Conservation (phyloP, 805 yeast genomes). For the Metschnikowia similis region DNA sequence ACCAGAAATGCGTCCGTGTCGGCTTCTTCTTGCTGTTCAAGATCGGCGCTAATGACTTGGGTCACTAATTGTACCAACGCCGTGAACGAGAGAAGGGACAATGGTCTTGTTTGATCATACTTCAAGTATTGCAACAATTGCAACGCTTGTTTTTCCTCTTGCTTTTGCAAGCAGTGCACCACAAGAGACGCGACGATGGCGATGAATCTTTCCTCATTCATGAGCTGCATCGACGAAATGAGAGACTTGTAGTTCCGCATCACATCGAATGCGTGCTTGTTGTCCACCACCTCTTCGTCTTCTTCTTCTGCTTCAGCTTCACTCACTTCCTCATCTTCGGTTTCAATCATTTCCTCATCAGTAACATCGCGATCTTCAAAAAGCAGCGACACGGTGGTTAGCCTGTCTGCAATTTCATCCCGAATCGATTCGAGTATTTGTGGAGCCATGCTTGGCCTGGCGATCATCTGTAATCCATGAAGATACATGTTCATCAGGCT, state of each 20-base stretch:
- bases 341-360: constrained; percentile 21
- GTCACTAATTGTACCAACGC: constrained; percentile 24
- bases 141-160: constrained; percentile 17
- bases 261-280: background rate
- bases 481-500: constrained; percentile 16
- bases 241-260: constrained; percentile 19
- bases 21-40: constrained; percentile 12
- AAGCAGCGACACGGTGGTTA: constrained; percentile 20
- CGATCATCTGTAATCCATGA: constrained; percentile 21
- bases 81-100: constrained; percentile 33
- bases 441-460: constrained; percentile 20
- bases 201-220: constrained; percentile 33
- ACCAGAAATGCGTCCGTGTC: background rate
- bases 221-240: constrained; percentile 28
- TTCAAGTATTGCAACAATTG: constrained; percentile 24
- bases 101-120: constrained; percentile 14
- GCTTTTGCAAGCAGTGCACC: constrained; percentile 18
- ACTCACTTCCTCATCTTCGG: background rate
- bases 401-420: constrained; percentile 15
- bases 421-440: constrained; percentile 17
- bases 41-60: constrained; percentile 12
- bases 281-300: background rate
- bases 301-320: background rate
- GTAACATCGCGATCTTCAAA: constrained; percentile 30
- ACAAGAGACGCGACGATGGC: constrained; percentile 26